phyloP scores from a whole-genome alignment of 169 alveolate species.

The Plasmodium gaboni region DNA sequence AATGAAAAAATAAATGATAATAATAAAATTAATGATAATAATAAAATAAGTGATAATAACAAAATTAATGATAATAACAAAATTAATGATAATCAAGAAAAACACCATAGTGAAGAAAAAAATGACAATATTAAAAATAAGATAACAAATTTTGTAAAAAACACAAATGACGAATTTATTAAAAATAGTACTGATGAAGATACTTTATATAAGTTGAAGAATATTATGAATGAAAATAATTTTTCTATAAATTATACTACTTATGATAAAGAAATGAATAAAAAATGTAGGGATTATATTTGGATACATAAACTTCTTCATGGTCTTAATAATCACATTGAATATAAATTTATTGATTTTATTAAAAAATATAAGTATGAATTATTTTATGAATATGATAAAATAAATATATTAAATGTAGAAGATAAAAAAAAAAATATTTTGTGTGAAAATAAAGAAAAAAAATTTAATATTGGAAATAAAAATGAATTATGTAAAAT shows the following conservation, averaged over 20 bases:
- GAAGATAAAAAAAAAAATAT: neutral
- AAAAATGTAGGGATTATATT: conserved; percentile 1
- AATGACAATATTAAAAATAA: neutral
- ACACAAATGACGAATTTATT: neutral
- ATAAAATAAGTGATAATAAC: neutral
- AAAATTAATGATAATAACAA: neutral
- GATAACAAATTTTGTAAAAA: neutral
- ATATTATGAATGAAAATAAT: neutral
- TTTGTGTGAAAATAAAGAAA: neutral
- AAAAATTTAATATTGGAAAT: conserved; percentile 4
- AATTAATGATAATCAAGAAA: neutral
- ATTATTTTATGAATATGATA: conserved; percentile 21
- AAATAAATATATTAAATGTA: conserved; percentile 6
- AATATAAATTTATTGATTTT: conserved; percentile 44
- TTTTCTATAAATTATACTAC: neutral
- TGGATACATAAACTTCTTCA: conserved; percentile 35
- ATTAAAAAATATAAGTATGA: conserved; percentile 29
- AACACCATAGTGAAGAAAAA: neutral
- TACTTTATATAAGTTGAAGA: neutral
- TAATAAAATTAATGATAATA: neutral
- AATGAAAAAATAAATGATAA: neutral
- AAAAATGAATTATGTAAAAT: conserved; percentile 23
- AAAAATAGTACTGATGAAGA: neutral
- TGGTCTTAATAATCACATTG: conserved; percentile 21
- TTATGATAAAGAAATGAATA: conserved; percentile 6